These are phyloP conservation scores for Fomitopsis pinicola DNA, from an alignment of 1,284 basidiomycete genomes.

Conservation along the genomic window DNA sequence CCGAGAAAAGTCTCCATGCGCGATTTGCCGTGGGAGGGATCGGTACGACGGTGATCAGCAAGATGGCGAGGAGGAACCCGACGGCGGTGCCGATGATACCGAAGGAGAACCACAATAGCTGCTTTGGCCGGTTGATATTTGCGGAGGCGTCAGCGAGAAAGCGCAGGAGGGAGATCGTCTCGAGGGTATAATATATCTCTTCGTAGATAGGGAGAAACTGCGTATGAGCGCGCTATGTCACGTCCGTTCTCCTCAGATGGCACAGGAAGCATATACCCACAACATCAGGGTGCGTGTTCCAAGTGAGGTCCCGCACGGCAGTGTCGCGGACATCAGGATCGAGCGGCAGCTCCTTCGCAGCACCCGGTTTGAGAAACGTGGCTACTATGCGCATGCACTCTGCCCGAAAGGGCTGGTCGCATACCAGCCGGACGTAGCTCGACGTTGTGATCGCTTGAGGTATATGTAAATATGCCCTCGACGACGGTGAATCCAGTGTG, in stretches of 20 bases:
- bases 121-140: conserved; percentile 35
- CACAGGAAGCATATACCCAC: conserved; percentile 20
- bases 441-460: not conserved
- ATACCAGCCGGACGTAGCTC: conserved; percentile 1
- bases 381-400: conserved; percentile 32
- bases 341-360: conserved; percentile 33
- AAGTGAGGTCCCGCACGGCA: conserved; percentile 26
- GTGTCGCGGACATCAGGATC: conserved; percentile 30
- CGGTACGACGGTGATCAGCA: conserved; percentile 41
- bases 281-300: conserved; percentile 35
- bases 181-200: conserved; percentile 63
- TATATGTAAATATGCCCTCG: no score
- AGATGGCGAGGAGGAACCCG: conserved; percentile 25
- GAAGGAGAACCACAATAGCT: conserved; percentile 32
- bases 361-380: conserved; percentile 33
- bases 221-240: not conserved
- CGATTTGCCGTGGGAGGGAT: conserved; percentile 83
- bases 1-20: conserved; percentile 46
- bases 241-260: no score
- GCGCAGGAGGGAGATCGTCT: conserved; percentile 34
- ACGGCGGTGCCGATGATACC: conserved; percentile 20
- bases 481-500: no score
- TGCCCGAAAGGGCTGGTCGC: conserved; percentile 24
- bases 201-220: conserved; percentile 38
- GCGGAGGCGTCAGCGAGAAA: conserved; percentile 22